Percentiles rank a stretch among this genome's conserved stretches.
These are phyloP conservation scores for Eucalyptus curtisii DNA, from an alignment of 345 rosid genomes.

Conservation along the genomic window DNA sequence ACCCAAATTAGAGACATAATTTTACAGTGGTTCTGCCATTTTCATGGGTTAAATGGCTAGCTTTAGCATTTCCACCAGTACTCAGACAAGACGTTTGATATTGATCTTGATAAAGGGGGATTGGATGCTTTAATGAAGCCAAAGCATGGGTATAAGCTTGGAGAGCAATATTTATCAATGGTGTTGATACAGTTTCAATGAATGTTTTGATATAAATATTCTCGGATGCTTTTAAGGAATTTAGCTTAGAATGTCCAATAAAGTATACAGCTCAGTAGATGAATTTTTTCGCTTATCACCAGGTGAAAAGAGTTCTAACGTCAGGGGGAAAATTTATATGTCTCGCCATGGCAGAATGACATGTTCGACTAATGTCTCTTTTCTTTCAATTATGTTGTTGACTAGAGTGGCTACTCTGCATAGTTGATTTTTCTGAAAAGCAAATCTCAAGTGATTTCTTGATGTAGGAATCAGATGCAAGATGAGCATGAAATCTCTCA, in stretches of 20 bases:
- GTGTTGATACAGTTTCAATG: conserved; percentile 1
- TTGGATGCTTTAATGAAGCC: conserved; percentile 98
- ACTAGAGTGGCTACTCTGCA: not conserved
- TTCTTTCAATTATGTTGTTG: not conserved
- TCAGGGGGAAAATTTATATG: conserved; percentile 63
- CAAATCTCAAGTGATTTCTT: not conserved
- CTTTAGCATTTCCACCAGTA: conserved; percentile 17
- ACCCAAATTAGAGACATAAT: no score
- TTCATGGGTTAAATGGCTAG: no score
- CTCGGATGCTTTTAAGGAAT: not conserved
- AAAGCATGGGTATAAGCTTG: conserved; percentile 56
- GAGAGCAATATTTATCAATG: conserved; percentile 68
- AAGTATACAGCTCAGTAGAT: not conserved
- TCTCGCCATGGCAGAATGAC: conserved; percentile 74
- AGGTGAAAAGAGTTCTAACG: conserved; percentile 73
- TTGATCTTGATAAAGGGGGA: conserved; percentile 83
- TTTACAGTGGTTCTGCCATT: no score
- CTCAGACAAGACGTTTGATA: conserved; percentile 39
- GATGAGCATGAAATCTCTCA: not conserved
- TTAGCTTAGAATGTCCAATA: not conserved
- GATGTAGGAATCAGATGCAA: not conserved
- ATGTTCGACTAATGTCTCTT: conserved; percentile 17
- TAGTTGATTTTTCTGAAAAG: not conserved
- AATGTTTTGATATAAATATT: not conserved
- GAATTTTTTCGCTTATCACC: not conserved